Conservation (phyloP, 805 yeast species). For the Saccharomycopsis javanensis region DNA sequence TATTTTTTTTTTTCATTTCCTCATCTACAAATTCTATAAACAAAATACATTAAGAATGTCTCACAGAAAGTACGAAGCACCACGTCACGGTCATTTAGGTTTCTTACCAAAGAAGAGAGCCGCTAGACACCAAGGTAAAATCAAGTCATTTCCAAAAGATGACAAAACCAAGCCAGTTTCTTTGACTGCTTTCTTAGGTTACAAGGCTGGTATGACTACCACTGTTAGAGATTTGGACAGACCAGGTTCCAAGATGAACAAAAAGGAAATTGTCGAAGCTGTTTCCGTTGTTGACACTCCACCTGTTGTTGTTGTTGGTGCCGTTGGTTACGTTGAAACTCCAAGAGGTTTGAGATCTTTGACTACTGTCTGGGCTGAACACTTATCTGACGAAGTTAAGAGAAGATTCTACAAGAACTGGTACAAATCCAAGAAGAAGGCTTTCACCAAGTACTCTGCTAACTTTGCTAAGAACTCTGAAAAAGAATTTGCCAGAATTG, state of each 20-base stretch:
- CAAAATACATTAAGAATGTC: conserved; percentile 48
- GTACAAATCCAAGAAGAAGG: conserved; percentile 99
- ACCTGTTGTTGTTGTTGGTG: conserved; percentile 98
- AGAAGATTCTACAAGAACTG: conserved; percentile 99
- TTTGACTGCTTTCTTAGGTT: conserved; percentile 99
- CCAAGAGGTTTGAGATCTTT: conserved; percentile 99
- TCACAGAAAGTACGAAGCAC: conserved; percentile 99
- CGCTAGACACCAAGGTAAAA: conserved; percentile 96
- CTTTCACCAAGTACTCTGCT: conserved; percentile 99
- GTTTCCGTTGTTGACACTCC: conserved; percentile 99
- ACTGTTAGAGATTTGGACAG: conserved; percentile 99
- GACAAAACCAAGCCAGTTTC: conserved; percentile 96
- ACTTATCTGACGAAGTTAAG: conserved; percentile 97
- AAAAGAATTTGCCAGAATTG: conserved; percentile 96
- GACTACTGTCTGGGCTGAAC: conserved; percentile 99
- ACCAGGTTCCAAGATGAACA: conserved; percentile 99
- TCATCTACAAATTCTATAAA: neutral
- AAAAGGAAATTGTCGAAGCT: conserved; percentile 99
- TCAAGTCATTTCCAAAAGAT: conserved; percentile 99
- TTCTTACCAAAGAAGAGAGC: conserved; percentile 99
- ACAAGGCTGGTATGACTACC: conserved; percentile 99
- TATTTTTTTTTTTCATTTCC: neutral
- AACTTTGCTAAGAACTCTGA: conserved; percentile 92
- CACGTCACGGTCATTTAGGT: conserved; percentile 99
- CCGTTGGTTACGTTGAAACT: conserved; percentile 99